Percentiles rank a stretch among this genome's conserved stretches.
These are phyloP conservation scores for Yamadazyma atlantica DNA, from an alignment of 1,139 yeast genomes.

Conservation along the genomic window DNA sequence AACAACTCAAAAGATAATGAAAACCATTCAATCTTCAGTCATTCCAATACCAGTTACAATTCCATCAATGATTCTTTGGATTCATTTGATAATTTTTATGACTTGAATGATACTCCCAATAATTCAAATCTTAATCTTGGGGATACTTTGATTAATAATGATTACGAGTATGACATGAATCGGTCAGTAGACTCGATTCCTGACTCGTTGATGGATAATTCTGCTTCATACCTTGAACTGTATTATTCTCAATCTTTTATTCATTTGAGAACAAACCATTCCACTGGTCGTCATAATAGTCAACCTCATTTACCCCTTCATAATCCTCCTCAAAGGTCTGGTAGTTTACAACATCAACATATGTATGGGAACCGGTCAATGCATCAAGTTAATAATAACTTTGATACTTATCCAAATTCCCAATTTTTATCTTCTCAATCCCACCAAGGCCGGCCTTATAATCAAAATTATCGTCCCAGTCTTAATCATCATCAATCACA, in stretches of 20 bases:
- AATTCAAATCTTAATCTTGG: not conserved
- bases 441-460: not conserved
- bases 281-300: constrained; percentile 6
- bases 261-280: constrained; percentile 2
- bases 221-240: constrained; percentile 2
- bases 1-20: constrained; percentile 14
- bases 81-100: constrained; percentile 22
- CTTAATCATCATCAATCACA: constrained; percentile 7
- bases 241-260: not conserved
- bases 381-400: constrained; percentile 7
- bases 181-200: constrained; percentile 31
- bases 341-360: constrained; percentile 5
- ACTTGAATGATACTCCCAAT: not conserved
- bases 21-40: constrained; percentile 24
- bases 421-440: not conserved
- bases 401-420: constrained; percentile 6
- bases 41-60: constrained; percentile 18
- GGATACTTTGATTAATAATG: constrained; percentile 8
- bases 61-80: constrained; percentile 15
- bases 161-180: constrained; percentile 27
- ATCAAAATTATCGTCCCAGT: not conserved
- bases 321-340: constrained; percentile 1
- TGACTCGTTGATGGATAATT: constrained; percentile 15
- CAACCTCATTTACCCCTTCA: constrained; percentile 1
- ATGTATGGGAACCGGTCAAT: not conserved